Evolutionary conservation across 768 basidiomycete species (phyloP), one percentile per base, ranked within the genome.

Genomic region (Mycena latifolia): DNA sequence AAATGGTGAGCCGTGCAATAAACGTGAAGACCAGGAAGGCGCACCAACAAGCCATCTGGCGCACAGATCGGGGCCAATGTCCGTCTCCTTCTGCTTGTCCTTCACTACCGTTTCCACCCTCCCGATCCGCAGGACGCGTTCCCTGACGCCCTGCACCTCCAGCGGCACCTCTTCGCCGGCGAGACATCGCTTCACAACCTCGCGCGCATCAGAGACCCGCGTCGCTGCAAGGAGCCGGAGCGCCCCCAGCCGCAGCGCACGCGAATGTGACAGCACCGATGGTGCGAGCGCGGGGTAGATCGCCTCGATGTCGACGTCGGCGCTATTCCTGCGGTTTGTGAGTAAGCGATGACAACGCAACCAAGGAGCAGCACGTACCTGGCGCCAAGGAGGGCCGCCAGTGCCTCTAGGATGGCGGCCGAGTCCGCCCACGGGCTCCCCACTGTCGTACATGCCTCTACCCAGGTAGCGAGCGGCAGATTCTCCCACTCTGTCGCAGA

Each of bases 121-220:
- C 5, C 88, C 87, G 10, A 97, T 92, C 27, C 89, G 82, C 72
- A 97, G 77, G 5, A 94, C 89, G 47, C 95, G 87, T 72, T 99
- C 97, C 37, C 97, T 84, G 2, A 92, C 92, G 47, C 94, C 93
- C 65, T 90, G 88, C 3, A 92, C 80, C 60, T 95, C 92, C 37
- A 98, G 74, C 2, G 92, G 80, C 6, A 92, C 88, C 63, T 93
- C 88, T 74, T 99, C 98, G 3, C 91, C 93, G 64, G 91, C 88
- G 25, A 95, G 74, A 73, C 92, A 92, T 28, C 86, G 84, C 69
- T 86, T 86, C 22, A 92, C 67, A 0, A 90, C 83, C 25, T 90
- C 90, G 18, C 79, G 74, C 17, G 81, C 79, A 46, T 82, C 84
- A 0, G 80, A 74, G 1, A 82, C 75, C 0, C 87, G 71, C 4